These are phyloP conservation scores for Scutellaria minor DNA, from an alignment of 257 asterid genomes.

Conservation along the genomic window DNA sequence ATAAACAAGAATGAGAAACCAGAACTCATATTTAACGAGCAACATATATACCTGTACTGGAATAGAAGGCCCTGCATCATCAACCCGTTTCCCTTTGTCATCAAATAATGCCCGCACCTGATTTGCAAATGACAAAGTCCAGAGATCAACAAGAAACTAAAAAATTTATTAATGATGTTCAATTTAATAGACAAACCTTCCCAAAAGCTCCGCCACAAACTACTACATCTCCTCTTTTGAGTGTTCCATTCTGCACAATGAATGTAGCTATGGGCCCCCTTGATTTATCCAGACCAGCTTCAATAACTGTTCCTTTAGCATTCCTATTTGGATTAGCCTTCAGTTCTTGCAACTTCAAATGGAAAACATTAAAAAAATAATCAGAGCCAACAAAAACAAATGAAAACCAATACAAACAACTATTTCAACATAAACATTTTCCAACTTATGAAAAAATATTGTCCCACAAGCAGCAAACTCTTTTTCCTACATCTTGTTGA, in stretches of 20 bases:
- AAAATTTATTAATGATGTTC: slow-evolving; percentile 15
- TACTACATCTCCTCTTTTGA: slow-evolving; percentile 79
- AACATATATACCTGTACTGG: slow-evolving; percentile 83
- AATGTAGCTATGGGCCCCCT: slow-evolving; percentile 93
- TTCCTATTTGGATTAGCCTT: slow-evolving; percentile 95
- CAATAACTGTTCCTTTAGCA: slow-evolving; percentile 95
- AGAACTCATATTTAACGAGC: slow-evolving; percentile 22
- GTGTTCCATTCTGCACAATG: slow-evolving; percentile 96
- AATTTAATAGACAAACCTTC: slow-evolving; percentile 69
- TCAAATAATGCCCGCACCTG: slow-evolving; percentile 97
- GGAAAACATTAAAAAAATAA: not conserved
- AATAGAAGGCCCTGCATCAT: slow-evolving; percentile 88
- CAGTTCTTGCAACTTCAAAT: slow-evolving; percentile 87
- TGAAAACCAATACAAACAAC: slow-evolving; percentile 25
- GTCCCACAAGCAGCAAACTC: too few relatives aligned
- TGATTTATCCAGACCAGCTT: slow-evolving; percentile 97
- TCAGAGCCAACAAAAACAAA: slow-evolving; percentile 36
- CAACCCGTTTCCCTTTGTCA: slow-evolving; percentile 77
- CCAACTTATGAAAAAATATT: not conserved
- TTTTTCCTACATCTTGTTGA: too few relatives aligned
- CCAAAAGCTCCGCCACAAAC: slow-evolving; percentile 98
- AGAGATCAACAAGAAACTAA: slow-evolving; percentile 31
- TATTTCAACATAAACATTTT: slow-evolving; percentile 10
- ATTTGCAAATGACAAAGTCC: slow-evolving; percentile 35
- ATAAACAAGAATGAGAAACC: slow-evolving; percentile 12